These are phyloP conservation scores for Leptographium procerum DNA, from an alignment of 2,329 filamentous ascomycete genomes.

Conservation along the genomic window DNA sequence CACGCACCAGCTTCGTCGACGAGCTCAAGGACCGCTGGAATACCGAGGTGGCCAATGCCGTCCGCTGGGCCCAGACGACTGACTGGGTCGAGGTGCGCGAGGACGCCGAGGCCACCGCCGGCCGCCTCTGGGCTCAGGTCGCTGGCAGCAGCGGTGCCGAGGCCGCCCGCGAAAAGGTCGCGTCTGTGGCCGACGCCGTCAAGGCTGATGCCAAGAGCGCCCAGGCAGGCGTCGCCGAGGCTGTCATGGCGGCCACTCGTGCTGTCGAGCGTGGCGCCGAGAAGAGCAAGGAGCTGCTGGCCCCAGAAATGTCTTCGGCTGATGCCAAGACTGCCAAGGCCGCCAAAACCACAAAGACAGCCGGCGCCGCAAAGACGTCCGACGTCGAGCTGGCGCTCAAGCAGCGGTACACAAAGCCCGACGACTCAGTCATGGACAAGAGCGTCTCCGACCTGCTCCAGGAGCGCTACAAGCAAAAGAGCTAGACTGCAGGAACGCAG, in stretches of 20 bases:
- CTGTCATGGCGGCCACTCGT: not conserved
- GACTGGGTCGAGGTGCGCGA: constrained; percentile 55
- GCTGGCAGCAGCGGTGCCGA: constrained; percentile 23
- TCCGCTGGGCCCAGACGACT: constrained; percentile 52
- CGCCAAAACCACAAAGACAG: constrained; percentile 9
- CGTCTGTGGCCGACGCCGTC: constrained; percentile 13
- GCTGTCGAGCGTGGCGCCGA: not conserved
- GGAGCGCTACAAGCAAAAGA: constrained; percentile 37
- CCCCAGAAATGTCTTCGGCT: constrained; percentile 14
- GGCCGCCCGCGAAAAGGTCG: constrained; percentile 13
- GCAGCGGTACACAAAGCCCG: constrained; percentile 37
- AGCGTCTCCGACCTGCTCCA: constrained; percentile 41
- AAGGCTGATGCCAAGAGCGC: constrained; percentile 19
- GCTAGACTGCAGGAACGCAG: not conserved
- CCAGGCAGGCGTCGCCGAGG: not conserved
- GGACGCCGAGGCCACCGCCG: constrained; percentile 38
- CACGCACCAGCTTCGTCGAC: constrained; percentile 47
- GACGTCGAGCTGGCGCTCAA: constrained; percentile 38
- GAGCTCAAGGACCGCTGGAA: constrained; percentile 71
- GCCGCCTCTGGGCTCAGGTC: constrained; percentile 31
- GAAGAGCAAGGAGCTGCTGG: constrained; percentile 15
- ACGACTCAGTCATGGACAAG: constrained; percentile 28
- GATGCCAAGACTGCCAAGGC: constrained; percentile 19
- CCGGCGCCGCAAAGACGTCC: constrained; percentile 22
- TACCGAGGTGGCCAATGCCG: constrained; percentile 54